A percentile compares a stretch with the other conserved stretches of the same genome.
phyloP scores from a whole-genome alignment of 2,329 filamentous ascomycete species.

The Hymenoscyphus scutula region DNA sequence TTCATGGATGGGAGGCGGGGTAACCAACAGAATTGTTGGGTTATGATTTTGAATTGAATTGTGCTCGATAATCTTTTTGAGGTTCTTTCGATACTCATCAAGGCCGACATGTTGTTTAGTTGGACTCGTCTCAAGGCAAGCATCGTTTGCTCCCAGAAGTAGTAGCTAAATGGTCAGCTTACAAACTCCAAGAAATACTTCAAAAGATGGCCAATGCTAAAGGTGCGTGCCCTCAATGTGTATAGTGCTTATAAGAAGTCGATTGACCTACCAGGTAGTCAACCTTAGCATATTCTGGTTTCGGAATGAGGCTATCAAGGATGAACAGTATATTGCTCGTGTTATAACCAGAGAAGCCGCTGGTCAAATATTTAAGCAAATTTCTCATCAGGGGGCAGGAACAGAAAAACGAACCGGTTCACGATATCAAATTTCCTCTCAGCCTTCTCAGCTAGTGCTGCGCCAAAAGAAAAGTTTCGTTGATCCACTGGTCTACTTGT shows the following conservation, averaged over 20 bases:
- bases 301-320: constrained; percentile 68
- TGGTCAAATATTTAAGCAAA: neutral
- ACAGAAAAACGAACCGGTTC: constrained; percentile 61
- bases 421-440: constrained; percentile 78
- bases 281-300: constrained; percentile 59
- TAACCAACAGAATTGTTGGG: constrained; percentile 72
- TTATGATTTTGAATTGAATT: constrained; percentile 66
- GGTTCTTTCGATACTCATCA: constrained; percentile 70
- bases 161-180: constrained; percentile 42
- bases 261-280: constrained; percentile 59
- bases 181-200: neutral
- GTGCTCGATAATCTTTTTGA: constrained; percentile 70
- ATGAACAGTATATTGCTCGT: constrained; percentile 70
- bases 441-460: constrained; percentile 50
- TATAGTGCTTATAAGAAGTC: neutral
- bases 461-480: constrained; percentile 66
- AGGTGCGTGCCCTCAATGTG: neutral
- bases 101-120: constrained; percentile 75
- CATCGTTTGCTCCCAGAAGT: constrained; percentile 90
- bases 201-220: no score
- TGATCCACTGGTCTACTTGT: neutral
- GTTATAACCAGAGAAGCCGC: constrained; percentile 65
- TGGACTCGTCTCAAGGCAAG: constrained; percentile 61
- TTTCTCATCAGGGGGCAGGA: neutral
- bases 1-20: constrained; percentile 77